Base-by-base conservation (phyloP, 352 stramenopile genomes). In the Phytophthora pseudosyringae region DNA sequence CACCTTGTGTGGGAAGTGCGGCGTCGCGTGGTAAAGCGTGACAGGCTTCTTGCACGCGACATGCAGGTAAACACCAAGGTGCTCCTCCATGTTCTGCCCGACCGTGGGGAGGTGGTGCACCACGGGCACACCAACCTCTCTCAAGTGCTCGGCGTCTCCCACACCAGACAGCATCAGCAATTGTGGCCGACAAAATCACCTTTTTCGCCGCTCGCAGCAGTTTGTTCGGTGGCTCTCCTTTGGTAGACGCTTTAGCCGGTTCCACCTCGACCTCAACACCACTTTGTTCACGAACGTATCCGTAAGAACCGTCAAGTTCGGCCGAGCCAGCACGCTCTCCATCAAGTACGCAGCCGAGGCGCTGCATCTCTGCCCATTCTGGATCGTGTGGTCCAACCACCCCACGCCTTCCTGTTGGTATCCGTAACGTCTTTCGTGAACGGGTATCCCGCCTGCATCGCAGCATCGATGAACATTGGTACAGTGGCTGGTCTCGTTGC, bases 321-420 rank as follows among this genome's bases (percentile, higher is more conserved):
- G 55, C 10, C 83, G 78, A 10, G 57, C 39, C 5, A 70, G 25
- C 33, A 86, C 65, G 0, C 71, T 72, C 0, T 77, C 80, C 9
- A 76, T 76, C 35, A 95, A 56, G 51, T 94, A 95, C 31, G 81
- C 86, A 1, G 76, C 65, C 0, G 88, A 73, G 0, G 86, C 74
- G 44, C 80, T 93, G 69, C 81, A 92, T 29, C 88, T 82, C 49
- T 71, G 59, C 26, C 88, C 84, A 35, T 93, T 89, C 62, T 93
- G 72, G 43, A 95, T 77, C 12, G 86, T 94, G 68, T 81, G 79
- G 62, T 95, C 86, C 75, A 95, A 85, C 78, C 85, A 93, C 11
- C 88, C 88, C 53, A 95, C 93, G 39, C 85, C 87, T 69, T 94
- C 86, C 70, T 96, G 86, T 60, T 89, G 81, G 61, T 82, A 93